A percentile compares a stretch with the other conserved stretches of the same genome.
Evolutionary conservation across 106 monocot genomes (phyloP).

Genomic region (Dioscorea alata): DNA sequence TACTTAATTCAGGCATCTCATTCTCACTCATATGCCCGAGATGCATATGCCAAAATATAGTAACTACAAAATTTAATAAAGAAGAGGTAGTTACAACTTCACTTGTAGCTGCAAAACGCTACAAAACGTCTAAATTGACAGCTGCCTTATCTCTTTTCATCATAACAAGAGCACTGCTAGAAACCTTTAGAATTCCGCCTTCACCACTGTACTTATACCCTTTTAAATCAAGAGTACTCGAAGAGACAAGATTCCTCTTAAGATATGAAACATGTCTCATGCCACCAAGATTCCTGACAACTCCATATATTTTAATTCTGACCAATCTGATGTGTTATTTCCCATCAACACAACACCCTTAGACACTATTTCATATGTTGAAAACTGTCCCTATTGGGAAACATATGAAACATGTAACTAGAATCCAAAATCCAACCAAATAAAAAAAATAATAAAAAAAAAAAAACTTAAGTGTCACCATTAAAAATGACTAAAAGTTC

Average conservation of each 20-base stretch:
- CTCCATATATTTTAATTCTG: constrained; percentile 6
- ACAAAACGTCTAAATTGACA: not conserved
- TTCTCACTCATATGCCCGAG: constrained; percentile 7
- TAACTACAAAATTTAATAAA: not conserved
- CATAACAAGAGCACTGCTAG: not conserved
- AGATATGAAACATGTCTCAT: not conserved
- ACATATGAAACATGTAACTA: constrained; percentile 1
- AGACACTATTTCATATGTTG: not conserved
- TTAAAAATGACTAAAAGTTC: too few relatives aligned
- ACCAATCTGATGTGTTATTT: constrained; percentile 4
- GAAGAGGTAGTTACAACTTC: too few relatives aligned
- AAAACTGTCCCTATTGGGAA: constrained; percentile 3
- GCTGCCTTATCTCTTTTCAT: not conserved
- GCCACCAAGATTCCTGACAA: not conserved
- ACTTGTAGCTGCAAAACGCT: not conserved
- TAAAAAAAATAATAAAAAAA: too few relatives aligned
- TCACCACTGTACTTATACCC: constrained; percentile 1
- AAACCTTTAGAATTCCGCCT: constrained; percentile 8
- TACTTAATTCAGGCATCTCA: not conserved
- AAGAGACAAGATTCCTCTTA: constrained; percentile 6
- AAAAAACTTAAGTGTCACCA: too few relatives aligned
- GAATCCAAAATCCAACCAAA: constrained; percentile 5
- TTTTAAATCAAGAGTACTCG: not conserved
- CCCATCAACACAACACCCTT: constrained; percentile 2
- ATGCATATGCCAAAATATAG: not conserved